Conservation (phyloP, 768 basidiomycete species). For the Punctularia strigosozonata region DNA sequence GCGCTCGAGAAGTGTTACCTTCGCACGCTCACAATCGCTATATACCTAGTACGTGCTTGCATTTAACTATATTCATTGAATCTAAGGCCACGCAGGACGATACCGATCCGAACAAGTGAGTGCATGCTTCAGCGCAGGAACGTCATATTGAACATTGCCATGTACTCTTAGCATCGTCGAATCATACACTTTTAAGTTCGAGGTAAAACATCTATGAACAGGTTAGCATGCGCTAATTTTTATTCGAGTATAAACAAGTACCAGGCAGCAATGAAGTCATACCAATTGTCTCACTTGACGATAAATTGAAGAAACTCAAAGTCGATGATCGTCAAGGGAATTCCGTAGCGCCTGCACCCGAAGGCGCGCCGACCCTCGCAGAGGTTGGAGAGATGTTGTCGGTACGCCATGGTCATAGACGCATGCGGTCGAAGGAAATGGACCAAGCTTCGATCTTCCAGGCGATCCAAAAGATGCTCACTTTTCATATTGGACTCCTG, state of each 20-base stretch:
- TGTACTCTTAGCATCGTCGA: constrained; percentile 55
- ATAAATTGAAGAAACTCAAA: constrained; percentile 40
- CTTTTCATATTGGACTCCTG: no score
- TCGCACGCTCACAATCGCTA: constrained; percentile 74
- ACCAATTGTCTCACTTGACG: constrained; percentile 66
- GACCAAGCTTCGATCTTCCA: no score
- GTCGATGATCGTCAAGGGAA: constrained; percentile 20
- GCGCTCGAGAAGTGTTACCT: constrained; percentile 79
- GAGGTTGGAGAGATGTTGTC: constrained; percentile 80
- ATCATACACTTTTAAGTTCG: constrained; percentile 82
- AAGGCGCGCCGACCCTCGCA: constrained; percentile 58
- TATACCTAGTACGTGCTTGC: constrained; percentile 55
- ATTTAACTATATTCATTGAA: constrained; percentile 4
- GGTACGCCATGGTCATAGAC: no score
- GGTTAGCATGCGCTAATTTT: no score
- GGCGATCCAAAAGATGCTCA: constrained; percentile 64
- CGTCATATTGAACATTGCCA: constrained; percentile 2
- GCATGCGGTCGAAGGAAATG: no score
- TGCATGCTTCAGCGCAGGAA: constrained; percentile 18
- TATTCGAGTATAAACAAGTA: constrained; percentile 64
- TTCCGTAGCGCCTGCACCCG: constrained; percentile 42
- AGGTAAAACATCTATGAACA: no score
- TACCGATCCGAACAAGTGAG: constrained; percentile 76
- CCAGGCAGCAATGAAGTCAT: constrained; percentile 47
- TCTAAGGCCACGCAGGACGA: constrained; percentile 40